Evolutionary conservation across 2,329 filamentous ascomycete genomes (phyloP).

Genomic region (Hymenoscyphus repandus): DNA sequence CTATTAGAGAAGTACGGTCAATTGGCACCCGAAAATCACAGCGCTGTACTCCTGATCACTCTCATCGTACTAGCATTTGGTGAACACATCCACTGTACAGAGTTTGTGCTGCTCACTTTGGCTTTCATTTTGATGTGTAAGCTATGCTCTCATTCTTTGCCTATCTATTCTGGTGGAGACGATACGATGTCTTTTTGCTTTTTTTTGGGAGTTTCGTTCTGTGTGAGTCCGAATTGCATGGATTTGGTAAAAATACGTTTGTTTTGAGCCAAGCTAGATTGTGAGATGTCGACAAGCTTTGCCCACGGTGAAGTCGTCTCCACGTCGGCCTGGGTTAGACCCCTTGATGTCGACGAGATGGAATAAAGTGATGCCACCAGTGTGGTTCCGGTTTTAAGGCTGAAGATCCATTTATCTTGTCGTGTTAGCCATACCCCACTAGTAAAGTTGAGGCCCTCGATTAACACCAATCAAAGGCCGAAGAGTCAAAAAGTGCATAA

Average conservation of each 20-base stretch:
- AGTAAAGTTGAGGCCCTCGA: not conserved
- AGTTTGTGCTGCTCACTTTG: no score
- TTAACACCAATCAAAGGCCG: not conserved
- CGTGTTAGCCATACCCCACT: not conserved
- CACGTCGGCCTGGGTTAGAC: not conserved
- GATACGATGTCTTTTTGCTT: no score
- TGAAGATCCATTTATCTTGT: not conserved
- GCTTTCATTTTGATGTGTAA: no score
- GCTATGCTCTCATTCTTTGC: no score
- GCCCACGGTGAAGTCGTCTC: not conserved
- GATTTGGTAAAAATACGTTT: no score
- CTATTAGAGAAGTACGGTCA: not conserved
- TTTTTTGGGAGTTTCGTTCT: no score
- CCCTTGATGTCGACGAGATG: not conserved
- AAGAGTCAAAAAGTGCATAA: not conserved
- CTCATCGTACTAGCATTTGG: not conserved
- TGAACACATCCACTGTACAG: no score
- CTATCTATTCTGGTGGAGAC: no score
- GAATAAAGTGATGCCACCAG: not conserved
- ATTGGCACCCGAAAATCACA: not conserved
- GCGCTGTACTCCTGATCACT: not conserved
- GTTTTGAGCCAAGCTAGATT: no score
- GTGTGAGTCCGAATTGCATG: no score
- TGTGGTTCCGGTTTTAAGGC: not conserved
- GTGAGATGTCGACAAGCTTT: not conserved